Conservation (phyloP, 2,329 filamentous ascomycete species). For the Sporothrix brasiliensis region DNA sequence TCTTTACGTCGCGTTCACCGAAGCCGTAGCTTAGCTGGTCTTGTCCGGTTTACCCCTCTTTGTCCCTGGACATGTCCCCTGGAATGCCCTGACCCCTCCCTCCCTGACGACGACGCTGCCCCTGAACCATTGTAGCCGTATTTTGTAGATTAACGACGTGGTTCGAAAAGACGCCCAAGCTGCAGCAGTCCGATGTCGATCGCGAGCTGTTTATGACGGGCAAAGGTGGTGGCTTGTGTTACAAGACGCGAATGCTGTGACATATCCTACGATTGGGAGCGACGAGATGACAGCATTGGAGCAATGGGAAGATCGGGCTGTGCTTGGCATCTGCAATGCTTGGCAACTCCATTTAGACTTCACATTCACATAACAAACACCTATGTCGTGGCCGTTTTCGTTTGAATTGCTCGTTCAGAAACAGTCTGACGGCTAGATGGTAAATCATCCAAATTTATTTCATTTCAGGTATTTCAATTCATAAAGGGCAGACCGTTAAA, state of each 20-base stretch:
- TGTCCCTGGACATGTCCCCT: constrained; percentile 10
- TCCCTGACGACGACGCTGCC: not conserved
- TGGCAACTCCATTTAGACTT: not conserved
- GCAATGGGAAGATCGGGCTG: too few relatives aligned
- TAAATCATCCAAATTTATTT: constrained; percentile 9
- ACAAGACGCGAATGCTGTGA: too few relatives aligned
- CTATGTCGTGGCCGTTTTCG: not conserved
- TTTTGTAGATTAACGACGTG: too few relatives aligned
- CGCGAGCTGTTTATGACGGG: too few relatives aligned
- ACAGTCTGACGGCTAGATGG: constrained; percentile 3
- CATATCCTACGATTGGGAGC: too few relatives aligned
- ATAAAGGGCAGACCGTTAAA: not conserved
- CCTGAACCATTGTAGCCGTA: not conserved
- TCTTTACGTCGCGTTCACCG: not conserved
- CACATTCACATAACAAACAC: not conserved
- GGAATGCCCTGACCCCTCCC: not conserved
- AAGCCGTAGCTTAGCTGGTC: too few relatives aligned
- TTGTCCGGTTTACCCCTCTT: constrained; percentile 14
- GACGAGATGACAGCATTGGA: too few relatives aligned
- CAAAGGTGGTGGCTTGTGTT: too few relatives aligned
- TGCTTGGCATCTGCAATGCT: not conserved
- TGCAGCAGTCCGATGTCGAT: too few relatives aligned
- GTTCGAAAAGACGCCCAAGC: too few relatives aligned
- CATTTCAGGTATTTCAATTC: constrained; percentile 11
- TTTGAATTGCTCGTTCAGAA: constrained; percentile 7